phyloP scores from a whole-genome alignment of 805 yeast genomes.

The Wickerhamomyces tratensis region DNA sequence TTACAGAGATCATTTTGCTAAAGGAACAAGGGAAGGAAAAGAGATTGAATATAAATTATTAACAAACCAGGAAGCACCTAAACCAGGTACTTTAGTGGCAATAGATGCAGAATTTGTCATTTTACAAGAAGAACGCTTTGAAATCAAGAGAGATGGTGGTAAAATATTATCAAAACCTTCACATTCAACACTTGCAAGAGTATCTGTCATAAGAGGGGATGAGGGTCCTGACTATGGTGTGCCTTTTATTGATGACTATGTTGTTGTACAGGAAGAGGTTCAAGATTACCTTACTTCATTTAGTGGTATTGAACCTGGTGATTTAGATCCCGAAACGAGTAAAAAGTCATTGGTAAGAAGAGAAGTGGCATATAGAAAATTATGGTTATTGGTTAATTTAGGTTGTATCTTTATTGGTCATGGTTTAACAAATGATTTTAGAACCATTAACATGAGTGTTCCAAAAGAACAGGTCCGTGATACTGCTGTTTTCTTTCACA shows the following conservation, averaged over 20 bases:
- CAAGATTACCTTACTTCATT: constrained; percentile 82
- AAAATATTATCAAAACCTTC: constrained; percentile 67
- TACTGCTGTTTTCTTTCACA: constrained; percentile 71
- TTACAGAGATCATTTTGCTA: constrained; percentile 67
- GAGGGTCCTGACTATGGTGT: constrained; percentile 55
- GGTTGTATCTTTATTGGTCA: constrained; percentile 95
- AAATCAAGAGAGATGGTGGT: constrained; percentile 64
- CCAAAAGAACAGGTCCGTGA: constrained; percentile 83
- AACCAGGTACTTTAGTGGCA: constrained; percentile 70
- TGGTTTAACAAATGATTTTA: constrained; percentile 83
- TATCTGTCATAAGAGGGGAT: constrained; percentile 74
- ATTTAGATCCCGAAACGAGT: constrained; percentile 63
- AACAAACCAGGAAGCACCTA: constrained; percentile 62
- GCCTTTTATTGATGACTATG: constrained; percentile 90
- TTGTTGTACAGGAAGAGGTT: constrained; percentile 60
- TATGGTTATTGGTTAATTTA: constrained; percentile 82
- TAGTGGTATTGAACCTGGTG: constrained; percentile 93
- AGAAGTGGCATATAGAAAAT: constrained; percentile 75
- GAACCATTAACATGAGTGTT: constrained; percentile 86
- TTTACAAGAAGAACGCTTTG: constrained; percentile 68
- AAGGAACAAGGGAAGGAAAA: constrained; percentile 48
- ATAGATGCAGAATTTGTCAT: constrained; percentile 96
- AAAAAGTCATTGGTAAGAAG: constrained; percentile 62
- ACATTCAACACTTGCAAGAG: constrained; percentile 71
- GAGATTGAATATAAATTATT: constrained; percentile 60